phyloP scores from a whole-genome alignment of 2,329 filamentous ascomycete genomes.

The Chaetomium olivaceum region DNA sequence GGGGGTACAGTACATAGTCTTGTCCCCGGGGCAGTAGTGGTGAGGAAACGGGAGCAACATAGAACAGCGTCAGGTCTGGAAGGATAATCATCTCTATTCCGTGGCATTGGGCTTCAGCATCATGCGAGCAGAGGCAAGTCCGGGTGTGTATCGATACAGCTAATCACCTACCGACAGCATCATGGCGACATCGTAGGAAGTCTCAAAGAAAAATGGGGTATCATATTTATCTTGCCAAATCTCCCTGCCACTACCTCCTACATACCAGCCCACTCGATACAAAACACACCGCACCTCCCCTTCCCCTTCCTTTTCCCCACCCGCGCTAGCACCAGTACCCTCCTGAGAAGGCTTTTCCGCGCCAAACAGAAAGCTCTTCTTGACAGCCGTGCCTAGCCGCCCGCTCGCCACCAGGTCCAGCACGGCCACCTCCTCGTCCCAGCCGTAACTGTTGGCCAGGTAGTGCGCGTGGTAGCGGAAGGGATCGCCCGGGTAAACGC shows the following conservation, averaged over 20 bases:
- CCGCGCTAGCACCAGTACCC: conserved; percentile 17
- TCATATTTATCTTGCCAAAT: conserved; percentile 12
- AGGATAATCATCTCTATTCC: not conserved
- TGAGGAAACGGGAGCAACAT: not conserved
- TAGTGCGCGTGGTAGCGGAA: conserved; percentile 96
- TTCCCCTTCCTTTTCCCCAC: conserved; percentile 34
- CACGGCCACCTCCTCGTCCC: conserved; percentile 83
- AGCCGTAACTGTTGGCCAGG: conserved; percentile 77
- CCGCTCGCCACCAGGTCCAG: conserved; percentile 85
- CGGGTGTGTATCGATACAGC: not conserved
- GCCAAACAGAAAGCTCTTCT: conserved; percentile 90
- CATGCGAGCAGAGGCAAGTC: not conserved
- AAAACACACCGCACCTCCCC: conserved; percentile 68
- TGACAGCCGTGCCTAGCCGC: conserved; percentile 87
- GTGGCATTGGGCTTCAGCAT: not conserved
- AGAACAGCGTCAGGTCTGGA: not conserved
- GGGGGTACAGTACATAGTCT: not conserved
- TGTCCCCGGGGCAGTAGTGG: not conserved
- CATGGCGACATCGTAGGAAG: not conserved
- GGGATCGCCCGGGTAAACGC: conserved; percentile 92
- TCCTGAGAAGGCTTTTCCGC: conserved; percentile 52
- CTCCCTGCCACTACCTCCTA: conserved; percentile 46
- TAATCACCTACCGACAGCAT: not conserved
- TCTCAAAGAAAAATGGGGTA: conserved; percentile 20
- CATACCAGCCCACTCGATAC: conserved; percentile 93